These are phyloP conservation scores for Debaryomyces nepalensis DNA, from an alignment of 1,139 yeast genomes.

Conservation along the genomic window DNA sequence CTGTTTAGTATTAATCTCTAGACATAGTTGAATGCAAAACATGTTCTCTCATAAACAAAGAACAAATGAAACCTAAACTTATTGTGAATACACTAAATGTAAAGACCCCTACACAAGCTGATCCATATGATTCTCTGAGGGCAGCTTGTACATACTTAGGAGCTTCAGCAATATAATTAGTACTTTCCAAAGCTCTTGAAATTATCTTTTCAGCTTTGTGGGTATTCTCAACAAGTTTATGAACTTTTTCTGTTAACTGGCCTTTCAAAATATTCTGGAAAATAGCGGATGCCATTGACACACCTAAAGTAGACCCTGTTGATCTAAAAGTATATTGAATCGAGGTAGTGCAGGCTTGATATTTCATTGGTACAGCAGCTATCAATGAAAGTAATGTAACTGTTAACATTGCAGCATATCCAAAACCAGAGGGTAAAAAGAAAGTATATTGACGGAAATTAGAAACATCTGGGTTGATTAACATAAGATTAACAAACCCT, in stretches of 20 bases:
- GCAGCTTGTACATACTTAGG: constrained; percentile 54
- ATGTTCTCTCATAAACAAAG: constrained; percentile 50
- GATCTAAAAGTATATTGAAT: constrained; percentile 78
- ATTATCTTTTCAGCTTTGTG: constrained; percentile 49
- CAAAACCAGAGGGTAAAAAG: constrained; percentile 56
- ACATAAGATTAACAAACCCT: constrained; percentile 49
- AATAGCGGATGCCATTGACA: constrained; percentile 67
- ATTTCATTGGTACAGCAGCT: constrained; percentile 61
- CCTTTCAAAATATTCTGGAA: constrained; percentile 48
- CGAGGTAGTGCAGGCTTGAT: constrained; percentile 75
- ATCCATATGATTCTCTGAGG: constrained; percentile 51
- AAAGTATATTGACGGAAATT: constrained; percentile 37
- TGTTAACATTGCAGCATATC: constrained; percentile 65
- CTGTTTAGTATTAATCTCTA: constrained; percentile 42
- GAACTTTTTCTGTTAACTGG: constrained; percentile 26
- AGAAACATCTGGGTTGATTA: constrained; percentile 49
- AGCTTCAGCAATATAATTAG: constrained; percentile 56
- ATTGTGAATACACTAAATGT: constrained; percentile 46
- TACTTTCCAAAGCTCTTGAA: constrained; percentile 54
- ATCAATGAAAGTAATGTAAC: constrained; percentile 70
- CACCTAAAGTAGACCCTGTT: constrained; percentile 75
- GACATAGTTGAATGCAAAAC: constrained; percentile 42
- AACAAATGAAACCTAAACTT: constrained; percentile 41
- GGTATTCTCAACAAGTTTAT: constrained; percentile 32
- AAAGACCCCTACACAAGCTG: constrained; percentile 59